Base-by-base conservation (phyloP, 2,329 filamentous ascomycete species). In the Aspergillus proliferans region DNA sequence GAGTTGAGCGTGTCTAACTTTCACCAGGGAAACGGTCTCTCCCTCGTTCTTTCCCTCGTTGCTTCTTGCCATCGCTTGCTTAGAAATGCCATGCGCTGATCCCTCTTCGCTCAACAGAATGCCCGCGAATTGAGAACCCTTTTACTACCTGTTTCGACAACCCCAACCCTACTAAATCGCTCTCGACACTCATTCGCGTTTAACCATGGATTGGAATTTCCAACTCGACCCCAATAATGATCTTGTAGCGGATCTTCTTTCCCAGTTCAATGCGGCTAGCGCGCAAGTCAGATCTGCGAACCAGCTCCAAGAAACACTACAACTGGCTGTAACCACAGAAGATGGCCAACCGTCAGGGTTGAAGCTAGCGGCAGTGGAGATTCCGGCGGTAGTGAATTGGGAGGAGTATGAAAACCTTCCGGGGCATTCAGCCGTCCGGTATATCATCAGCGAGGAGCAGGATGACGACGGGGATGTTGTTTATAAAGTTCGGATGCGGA, bases 321-420 rank as follows among this genome's bases (percentile, higher is more conserved):
- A 22, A 19, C 7, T 10, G 9, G 18, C 9, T 40, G 38, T 19
- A 10, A 40, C 38, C 3, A 19, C 19, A 40, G 38, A 40, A 22
- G 15, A 22, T 12, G 38, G 7, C 7, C 38, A 40, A 9, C 18
- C 2, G 15, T 26, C 15, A 19, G 30, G 46, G 18, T 43, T 43
- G 26, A 49, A 43, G 36, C 30, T 52, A 38, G 33, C 47, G 40
- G 60, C 58, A 34, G 60, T 73, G 30, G 53, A 66, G 26, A 50
- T 71, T 10, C 69, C 70, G 8, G 41, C 18, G 1, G 46, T 69
- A 4, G 46, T 58, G 4, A 59, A 70, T 38, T 52, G 54, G 18
- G 56, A 65, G 9, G 63, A 69, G 18, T 74, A 71, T 53, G 58
- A 69, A 12, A 69, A 59, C 47, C 56, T 73, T 12, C 68, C 69